Conservation (phyloP, 164 flowering plant species). For the Vitis riparia region DNA sequence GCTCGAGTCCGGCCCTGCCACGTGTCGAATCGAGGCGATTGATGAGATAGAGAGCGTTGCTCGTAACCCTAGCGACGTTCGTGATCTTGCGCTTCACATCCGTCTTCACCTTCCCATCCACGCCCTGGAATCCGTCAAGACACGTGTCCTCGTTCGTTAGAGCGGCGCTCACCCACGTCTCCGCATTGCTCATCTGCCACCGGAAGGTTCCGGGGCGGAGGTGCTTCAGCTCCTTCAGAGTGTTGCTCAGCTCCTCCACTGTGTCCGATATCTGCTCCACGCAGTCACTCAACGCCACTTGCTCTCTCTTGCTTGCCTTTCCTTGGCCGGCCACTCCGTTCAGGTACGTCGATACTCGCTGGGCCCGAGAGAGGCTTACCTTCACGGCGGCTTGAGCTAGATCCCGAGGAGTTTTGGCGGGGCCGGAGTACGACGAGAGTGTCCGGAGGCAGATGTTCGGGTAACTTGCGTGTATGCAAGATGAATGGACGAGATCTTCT, state of each 20-base stretch:
- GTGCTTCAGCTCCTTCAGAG: slow-evolving; percentile 51
- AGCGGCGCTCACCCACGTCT: slow-evolving; percentile 87
- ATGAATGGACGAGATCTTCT: slow-evolving; percentile 41
- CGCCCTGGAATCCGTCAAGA: slow-evolving; percentile 58
- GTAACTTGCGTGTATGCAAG: slow-evolving; percentile 69
- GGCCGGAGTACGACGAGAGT: slow-evolving; percentile 51
- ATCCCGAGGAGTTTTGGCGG: slow-evolving; percentile 47
- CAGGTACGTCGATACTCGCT: slow-evolving; percentile 35
- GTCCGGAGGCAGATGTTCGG: slow-evolving; percentile 63
- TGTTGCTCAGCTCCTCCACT: slow-evolving; percentile 47
- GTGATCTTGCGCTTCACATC: slow-evolving; percentile 48
- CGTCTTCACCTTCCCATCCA: slow-evolving; percentile 35
- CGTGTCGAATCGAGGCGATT: slow-evolving; percentile 50
- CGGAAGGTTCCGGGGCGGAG: slow-evolving; percentile 37
- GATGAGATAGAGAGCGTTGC: slow-evolving; percentile 75
- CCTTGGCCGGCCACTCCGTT: not conserved
- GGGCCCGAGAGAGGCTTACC: slow-evolving; percentile 53
- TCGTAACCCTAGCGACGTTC: slow-evolving; percentile 61
- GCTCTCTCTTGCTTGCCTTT: slow-evolving; percentile 22
- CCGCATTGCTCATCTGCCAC: slow-evolving; percentile 64
- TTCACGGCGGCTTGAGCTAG: slow-evolving; percentile 68
- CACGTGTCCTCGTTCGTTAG: slow-evolving; percentile 77
- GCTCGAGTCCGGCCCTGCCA: not conserved
- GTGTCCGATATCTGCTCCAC: slow-evolving; percentile 60
- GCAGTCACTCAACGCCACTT: slow-evolving; percentile 57